Percentiles rank a stretch among this genome's conserved stretches.
phyloP scores from a whole-genome alignment of 495 filamentous ascomycete genomes.

The Penicillium coprophilum region DNA sequence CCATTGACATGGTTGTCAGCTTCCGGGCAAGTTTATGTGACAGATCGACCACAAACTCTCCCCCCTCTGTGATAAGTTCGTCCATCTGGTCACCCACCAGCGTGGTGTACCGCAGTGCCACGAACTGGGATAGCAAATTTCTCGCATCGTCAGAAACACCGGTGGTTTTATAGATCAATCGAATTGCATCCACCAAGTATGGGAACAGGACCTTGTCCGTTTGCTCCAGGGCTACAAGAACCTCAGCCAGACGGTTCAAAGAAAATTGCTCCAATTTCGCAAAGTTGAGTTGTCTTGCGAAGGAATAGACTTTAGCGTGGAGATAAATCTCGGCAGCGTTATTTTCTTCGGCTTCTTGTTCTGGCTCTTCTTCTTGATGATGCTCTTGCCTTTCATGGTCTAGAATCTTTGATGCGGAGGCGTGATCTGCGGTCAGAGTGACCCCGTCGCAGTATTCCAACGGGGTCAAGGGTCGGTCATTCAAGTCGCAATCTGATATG shows the following conservation, averaged over 20 bases:
- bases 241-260: constrained; percentile 4
- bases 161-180: constrained; percentile 8
- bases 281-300: constrained; percentile 1
- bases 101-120: constrained; percentile 4
- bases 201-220: background rate
- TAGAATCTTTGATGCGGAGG: background rate
- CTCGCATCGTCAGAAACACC: background rate
- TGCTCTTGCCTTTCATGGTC: background rate
- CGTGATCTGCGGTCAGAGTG: background rate
- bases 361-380: background rate
- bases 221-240: background rate
- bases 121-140: constrained; percentile 10
- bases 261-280: background rate
- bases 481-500: background rate
- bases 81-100: constrained; percentile 1
- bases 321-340: constrained; percentile 1
- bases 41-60: constrained; percentile 14
- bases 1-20: background rate
- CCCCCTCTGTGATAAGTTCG: constrained; percentile 4
- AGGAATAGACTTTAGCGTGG: constrained; percentile 13
- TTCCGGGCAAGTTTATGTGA: constrained; percentile 9
- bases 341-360: background rate
- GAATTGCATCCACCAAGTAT: constrained; percentile 9
- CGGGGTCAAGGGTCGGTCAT: constrained; percentile 3
- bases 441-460: background rate